phyloP scores from a whole-genome alignment of 768 basidiomycete species.

The Rhodotorula paludigena region DNA sequence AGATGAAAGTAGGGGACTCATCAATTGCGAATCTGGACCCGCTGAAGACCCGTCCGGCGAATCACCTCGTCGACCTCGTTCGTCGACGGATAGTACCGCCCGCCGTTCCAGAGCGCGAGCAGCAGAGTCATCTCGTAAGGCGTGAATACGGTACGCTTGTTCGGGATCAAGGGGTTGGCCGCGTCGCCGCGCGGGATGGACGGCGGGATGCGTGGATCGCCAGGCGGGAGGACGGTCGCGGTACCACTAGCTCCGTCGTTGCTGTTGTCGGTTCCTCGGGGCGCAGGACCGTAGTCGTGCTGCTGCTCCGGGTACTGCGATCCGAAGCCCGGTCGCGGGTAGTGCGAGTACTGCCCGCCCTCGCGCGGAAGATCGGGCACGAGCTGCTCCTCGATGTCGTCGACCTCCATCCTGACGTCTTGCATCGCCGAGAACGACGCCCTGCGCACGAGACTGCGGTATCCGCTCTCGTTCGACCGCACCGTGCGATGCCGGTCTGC shows the following conservation, averaged over 20 bases:
- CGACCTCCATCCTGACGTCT: neutral
- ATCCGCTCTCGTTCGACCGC: neutral
- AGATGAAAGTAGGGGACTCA: neutral
- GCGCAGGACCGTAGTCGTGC: no score
- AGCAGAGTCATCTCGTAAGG: slow-evolving; percentile 3
- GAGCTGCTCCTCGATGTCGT: neutral
- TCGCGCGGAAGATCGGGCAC: no score
- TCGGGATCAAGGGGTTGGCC: neutral
- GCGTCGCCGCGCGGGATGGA: neutral
- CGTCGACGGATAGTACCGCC: neutral
- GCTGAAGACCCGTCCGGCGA: slow-evolving; percentile 5
- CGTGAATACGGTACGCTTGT: neutral
- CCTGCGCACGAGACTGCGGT: slow-evolving; percentile 3
- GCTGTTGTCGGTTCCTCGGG: no score
- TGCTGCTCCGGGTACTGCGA: no score
- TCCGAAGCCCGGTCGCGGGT: no score
- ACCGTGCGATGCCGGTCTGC: neutral
- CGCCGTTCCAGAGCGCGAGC: neutral
- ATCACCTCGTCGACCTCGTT: neutral
- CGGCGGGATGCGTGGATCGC: slow-evolving; percentile 1
- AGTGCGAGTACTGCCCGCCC: no score
- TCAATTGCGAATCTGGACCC: slow-evolving; percentile 5
- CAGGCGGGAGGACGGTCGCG: no score
- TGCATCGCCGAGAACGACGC: neutral
- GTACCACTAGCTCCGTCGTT: no score